Conservation (phyloP, 2,329 filamentous ascomycete genomes). For the Paraconiothyrium sp. region DNA sequence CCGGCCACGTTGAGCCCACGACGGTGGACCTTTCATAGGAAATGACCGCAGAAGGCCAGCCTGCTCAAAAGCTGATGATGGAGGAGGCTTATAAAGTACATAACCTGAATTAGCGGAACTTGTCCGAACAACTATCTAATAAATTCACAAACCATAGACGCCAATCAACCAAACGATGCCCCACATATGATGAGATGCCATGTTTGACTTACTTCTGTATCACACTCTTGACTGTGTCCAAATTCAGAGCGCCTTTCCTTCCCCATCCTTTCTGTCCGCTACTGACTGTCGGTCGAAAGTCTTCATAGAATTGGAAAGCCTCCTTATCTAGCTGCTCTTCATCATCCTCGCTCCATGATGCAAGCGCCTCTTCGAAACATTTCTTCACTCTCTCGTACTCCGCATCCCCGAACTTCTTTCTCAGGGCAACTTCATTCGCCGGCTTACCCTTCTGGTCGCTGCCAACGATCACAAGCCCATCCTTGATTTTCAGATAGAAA, state of each 20-base stretch:
- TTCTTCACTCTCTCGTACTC: conserved; percentile 30
- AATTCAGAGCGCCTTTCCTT: conserved; percentile 36
- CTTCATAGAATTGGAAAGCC: conserved; percentile 43
- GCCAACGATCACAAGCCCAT: conserved; percentile 31
- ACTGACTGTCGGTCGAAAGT: conserved; percentile 37
- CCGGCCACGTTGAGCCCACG: not conserved
- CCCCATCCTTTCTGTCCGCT: conserved; percentile 43
- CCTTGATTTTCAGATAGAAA: conserved; percentile 42
- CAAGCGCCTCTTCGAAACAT: conserved; percentile 23
- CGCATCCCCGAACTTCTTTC: conserved; percentile 33
- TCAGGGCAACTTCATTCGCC: conserved; percentile 29
- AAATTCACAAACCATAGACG: too few species aligned
- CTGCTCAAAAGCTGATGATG: too few species aligned
- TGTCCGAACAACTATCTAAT: too few species aligned
- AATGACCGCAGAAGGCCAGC: not conserved
- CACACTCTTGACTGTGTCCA: conserved; percentile 22
- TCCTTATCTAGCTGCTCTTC: conserved; percentile 36
- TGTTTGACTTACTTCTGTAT: conserved; percentile 1
- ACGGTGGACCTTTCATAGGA: not conserved
- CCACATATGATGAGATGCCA: not conserved
- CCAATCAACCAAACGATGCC: too few species aligned
- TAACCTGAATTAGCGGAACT: too few species aligned
- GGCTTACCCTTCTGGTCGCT: conserved; percentile 26
- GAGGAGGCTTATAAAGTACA: too few species aligned
- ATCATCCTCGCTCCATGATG: conserved; percentile 29